Evolutionary conservation across 2,329 filamentous ascomycete species (phyloP), one percentile per base, ranked within the genome.

Genomic region (Pyricularia sp.): DNA sequence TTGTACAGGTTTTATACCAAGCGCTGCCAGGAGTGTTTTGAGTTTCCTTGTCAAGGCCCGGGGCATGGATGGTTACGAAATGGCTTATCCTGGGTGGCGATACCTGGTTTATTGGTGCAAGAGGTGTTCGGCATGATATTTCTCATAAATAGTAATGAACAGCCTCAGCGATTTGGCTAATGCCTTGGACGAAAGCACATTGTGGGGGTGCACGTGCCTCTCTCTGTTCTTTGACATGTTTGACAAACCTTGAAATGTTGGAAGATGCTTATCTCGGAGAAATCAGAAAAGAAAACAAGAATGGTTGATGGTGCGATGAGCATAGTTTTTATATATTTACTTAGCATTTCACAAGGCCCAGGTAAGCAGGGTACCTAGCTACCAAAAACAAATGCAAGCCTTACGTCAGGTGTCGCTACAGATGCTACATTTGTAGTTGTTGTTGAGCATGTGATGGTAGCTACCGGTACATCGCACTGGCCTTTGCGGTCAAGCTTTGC

Each of bases 1-100:
- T 28, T 30, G 30, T 30, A 63, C 59, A 28, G 17, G n/a, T 17
- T 63, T 63, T 63, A 63, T 63, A 63, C 59, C 59, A 26, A 63
- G 26, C 59, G 59, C 26, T 28, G 26, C 26, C 59, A 30, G 25
- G 25, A 50, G 59, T 63, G 59, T 30, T 3, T 63, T 30, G 59
- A 26, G 23, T 28, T 26, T 28, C 14, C 26, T 28, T 63, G 59
- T 63, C 59, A 30, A 28, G 59, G 11, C 59, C 59, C 14, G 23
- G 33, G 59, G 26, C 59, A 63, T 63, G 59, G 59, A 63, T 63
- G 59, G 9, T 63, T 28, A 63, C 25, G 25, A 63, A 30, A 63
- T 63, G 59, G 59, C 59, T 63, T 63, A 63, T 63, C 59, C 59
- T 63, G 59, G 59, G 59, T 63, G 59, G 59, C 59, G 23, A 63